These are phyloP conservation scores for Stemphylium beticola DNA, from an alignment of 2,329 filamentous ascomycete species.

Conservation along the genomic window DNA sequence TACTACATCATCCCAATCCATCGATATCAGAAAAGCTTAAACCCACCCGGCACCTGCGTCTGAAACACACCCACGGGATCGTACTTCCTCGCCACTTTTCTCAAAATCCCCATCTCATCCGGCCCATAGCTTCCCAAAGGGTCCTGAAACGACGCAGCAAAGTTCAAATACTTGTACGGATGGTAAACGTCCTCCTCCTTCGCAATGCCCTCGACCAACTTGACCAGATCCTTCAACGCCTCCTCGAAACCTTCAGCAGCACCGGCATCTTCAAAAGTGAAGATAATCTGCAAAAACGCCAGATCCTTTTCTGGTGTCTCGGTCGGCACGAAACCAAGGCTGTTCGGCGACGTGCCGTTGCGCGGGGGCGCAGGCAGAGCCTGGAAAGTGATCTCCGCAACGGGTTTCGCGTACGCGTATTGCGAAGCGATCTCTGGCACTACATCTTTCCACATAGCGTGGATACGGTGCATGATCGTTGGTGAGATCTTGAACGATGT, in stretches of 20 bases:
- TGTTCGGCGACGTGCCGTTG: conserved; percentile 21
- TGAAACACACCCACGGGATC: conserved; percentile 35
- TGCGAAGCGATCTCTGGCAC: conserved; percentile 20
- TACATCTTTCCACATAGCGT: conserved; percentile 26
- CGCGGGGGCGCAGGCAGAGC: conserved; percentile 23
- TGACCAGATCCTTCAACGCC: conserved; percentile 26
- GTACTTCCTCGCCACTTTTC: conserved; percentile 25
- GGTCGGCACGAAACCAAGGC: conserved; percentile 23
- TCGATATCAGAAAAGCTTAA: conserved; percentile 23
- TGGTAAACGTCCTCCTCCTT: conserved; percentile 25
- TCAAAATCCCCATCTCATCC: conserved; percentile 13
- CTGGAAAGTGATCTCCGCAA: conserved; percentile 31
- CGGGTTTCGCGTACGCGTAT: conserved; percentile 20
- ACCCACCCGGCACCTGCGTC: conserved; percentile 27
- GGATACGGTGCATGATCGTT: conserved; percentile 25
- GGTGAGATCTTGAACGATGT: conserved; percentile 29
- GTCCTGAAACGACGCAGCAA: conserved; percentile 46
- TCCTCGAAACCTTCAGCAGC: conserved; percentile 22
- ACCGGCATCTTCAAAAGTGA: conserved; percentile 24
- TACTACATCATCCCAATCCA: too few species aligned
- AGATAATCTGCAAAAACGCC: conserved; percentile 30
- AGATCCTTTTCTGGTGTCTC: conserved; percentile 22
- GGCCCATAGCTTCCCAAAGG: conserved; percentile 32
- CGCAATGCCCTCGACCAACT: conserved; percentile 24
- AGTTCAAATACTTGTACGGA: conserved; percentile 39